Conservation (phyloP, 176 grass and related monocot species). For the Cenchrus purpureus region DNA sequence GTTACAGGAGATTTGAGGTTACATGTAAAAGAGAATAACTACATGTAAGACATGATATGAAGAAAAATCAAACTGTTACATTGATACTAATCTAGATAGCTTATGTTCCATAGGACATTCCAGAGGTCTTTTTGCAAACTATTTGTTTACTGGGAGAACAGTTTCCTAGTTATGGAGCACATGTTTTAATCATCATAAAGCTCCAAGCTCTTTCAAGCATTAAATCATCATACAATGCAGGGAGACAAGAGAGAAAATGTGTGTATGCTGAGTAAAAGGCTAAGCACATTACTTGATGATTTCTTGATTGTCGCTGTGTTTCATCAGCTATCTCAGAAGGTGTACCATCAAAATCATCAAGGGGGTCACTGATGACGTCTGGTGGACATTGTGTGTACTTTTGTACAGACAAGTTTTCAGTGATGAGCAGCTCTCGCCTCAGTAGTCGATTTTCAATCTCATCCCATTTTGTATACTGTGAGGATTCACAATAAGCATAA, state of each 20-base stretch:
- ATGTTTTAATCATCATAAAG: slow-evolving; percentile 4
- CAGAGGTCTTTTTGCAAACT: slow-evolving; percentile 3
- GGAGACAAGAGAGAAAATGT: slow-evolving; percentile 24
- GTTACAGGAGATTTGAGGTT: background rate
- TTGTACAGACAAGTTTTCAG: slow-evolving; percentile 73
- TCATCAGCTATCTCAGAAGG: slow-evolving; percentile 80
- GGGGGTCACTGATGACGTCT: slow-evolving; percentile 85
- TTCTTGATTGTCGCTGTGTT: slow-evolving; percentile 67
- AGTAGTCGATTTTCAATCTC: slow-evolving; percentile 76
- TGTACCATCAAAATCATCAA: slow-evolving; percentile 72
- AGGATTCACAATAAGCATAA: slow-evolving; percentile 34
- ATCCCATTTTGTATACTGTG: slow-evolving; percentile 92
- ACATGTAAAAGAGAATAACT: slow-evolving; percentile 1
- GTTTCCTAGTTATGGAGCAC: background rate
- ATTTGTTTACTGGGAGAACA: background rate
- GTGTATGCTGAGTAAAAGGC: background rate
- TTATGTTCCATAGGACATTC: slow-evolving; percentile 12
- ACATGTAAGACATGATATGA: slow-evolving; percentile 1
- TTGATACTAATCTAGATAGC: slow-evolving; percentile 16
- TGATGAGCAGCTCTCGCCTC: slow-evolving; percentile 61
- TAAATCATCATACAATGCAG: slow-evolving; percentile 7
- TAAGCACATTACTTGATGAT: slow-evolving; percentile 78
- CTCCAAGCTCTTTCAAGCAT: background rate
- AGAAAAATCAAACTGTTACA: background rate
- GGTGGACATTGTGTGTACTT: slow-evolving; percentile 70